phyloP scores from a whole-genome alignment of 352 stramenopile species.

The Globisporangium splendens region DNA sequence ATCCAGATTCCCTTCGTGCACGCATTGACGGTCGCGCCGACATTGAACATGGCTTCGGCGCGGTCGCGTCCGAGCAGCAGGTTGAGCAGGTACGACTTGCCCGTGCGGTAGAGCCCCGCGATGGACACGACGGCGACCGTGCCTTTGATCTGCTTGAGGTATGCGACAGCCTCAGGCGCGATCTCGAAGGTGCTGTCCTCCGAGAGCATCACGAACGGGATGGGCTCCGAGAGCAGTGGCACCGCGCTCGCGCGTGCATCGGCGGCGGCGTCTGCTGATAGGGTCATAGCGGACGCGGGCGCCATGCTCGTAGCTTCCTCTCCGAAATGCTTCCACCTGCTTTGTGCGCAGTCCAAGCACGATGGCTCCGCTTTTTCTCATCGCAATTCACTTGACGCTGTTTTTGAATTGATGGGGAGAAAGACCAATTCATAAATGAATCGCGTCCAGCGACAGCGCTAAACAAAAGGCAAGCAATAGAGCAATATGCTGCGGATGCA shows the following conservation, averaged over 20 bases:
- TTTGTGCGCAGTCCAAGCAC: neutral
- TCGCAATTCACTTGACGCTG: slow-evolving; percentile 1
- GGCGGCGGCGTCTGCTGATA: neutral
- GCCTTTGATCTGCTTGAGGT: slow-evolving; percentile 68
- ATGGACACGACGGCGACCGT: slow-evolving; percentile 82
- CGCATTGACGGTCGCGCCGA: slow-evolving; percentile 83
- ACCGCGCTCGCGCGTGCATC: neutral
- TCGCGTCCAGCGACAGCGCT: no score
- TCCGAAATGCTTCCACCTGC: neutral
- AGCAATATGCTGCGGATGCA: no score
- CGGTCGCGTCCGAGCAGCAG: slow-evolving; percentile 42
- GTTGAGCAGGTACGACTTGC: slow-evolving; percentile 91
- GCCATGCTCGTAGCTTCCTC: neutral
- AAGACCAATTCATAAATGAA: neutral
- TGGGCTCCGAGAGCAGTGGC: slow-evolving; percentile 24
- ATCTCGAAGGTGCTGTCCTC: slow-evolving; percentile 77
- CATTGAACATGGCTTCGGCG: slow-evolving; percentile 43
- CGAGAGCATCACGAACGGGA: slow-evolving; percentile 79
- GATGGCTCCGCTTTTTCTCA: slow-evolving; percentile 10
- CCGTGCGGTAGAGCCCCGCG: slow-evolving; percentile 85
- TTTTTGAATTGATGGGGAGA: neutral
- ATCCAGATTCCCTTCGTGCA: slow-evolving; percentile 93
- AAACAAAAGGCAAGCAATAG: no score
- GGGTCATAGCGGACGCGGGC: neutral
- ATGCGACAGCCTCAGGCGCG: slow-evolving; percentile 61